Evolutionary conservation across 192 early-diverging fungal species (phyloP).

Genomic region (Phlyctochytrium planicorne): DNA sequence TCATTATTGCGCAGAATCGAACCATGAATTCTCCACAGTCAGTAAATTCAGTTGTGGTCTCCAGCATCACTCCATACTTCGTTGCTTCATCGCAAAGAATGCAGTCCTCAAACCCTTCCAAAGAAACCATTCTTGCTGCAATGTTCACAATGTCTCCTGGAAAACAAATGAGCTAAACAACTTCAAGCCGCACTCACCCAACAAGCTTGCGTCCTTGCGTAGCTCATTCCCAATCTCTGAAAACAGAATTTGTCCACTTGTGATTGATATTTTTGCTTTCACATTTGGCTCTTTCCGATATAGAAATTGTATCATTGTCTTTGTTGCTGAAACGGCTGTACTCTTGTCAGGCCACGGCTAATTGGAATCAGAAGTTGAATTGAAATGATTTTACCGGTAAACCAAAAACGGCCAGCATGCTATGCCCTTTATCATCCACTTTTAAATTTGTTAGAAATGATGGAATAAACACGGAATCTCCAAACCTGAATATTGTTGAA

Average conservation of each 20-base stretch:
- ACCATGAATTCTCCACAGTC: background rate
- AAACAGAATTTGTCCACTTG: background rate
- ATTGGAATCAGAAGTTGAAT: too few relatives aligned
- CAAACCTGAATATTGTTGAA: constrained; percentile 2
- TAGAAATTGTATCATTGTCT: too few relatives aligned
- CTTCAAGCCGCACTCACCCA: too few relatives aligned
- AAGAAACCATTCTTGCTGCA: background rate
- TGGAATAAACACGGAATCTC: too few relatives aligned
- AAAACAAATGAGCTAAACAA: too few relatives aligned
- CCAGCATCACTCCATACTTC: background rate
- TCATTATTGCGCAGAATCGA: too few relatives aligned
- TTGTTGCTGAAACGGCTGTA: too few relatives aligned
- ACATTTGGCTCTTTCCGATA: too few relatives aligned
- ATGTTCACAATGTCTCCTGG: background rate
- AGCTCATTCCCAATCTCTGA: background rate
- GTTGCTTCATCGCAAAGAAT: background rate
- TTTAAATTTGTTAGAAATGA: background rate
- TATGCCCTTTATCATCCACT: constrained; percentile 1
- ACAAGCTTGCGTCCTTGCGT: background rate
- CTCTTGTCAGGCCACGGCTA: too few relatives aligned
- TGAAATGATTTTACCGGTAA: background rate
- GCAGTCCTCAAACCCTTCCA: background rate
- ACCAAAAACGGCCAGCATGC: background rate
- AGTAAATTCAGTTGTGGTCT: background rate
- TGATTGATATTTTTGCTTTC: too few relatives aligned